Evolutionary conservation across 2,329 filamentous ascomycete genomes (phyloP).

Genomic region (Colletotrichum cuscutae): DNA sequence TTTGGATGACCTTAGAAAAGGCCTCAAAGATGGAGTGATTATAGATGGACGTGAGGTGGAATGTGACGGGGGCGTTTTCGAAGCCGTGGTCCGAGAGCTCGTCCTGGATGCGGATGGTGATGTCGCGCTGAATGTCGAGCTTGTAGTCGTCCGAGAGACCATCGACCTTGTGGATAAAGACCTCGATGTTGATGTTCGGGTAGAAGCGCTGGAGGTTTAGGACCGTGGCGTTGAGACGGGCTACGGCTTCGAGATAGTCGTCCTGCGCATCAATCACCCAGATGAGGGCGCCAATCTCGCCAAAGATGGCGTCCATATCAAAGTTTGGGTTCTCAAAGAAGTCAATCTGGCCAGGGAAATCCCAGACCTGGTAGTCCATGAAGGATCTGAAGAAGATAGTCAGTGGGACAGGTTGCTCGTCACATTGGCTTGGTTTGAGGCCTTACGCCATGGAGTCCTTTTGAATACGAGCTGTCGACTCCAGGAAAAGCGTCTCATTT

Average conservation of each 20-base stretch:
- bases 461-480: slow-evolving; percentile 93
- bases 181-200: slow-evolving; percentile 94
- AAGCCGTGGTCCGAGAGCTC: slow-evolving; percentile 93
- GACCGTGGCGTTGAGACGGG: slow-evolving; percentile 87
- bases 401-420: not conserved
- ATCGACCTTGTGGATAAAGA: slow-evolving; percentile 99
- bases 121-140: slow-evolving; percentile 94
- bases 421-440: not conserved
- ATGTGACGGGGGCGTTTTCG: slow-evolving; percentile 92
- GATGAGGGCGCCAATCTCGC: slow-evolving; percentile 91
- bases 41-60: slow-evolving; percentile 97
- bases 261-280: slow-evolving; percentile 99
- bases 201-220: slow-evolving; percentile 88
- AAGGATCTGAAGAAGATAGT: slow-evolving; percentile 75
- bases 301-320: slow-evolving; percentile 93
- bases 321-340: slow-evolving; percentile 87
- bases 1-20: slow-evolving; percentile 98
- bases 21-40: slow-evolving; percentile 99
- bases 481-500: slow-evolving; percentile 93
- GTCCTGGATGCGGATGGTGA: slow-evolving; percentile 95
- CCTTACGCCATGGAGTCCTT: slow-evolving; percentile 95
- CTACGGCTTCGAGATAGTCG: slow-evolving; percentile 93
- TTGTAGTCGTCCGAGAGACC: slow-evolving; percentile 98
- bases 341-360: slow-evolving; percentile 94
- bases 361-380: slow-evolving; percentile 99